Evolutionary conservation across 257 asterid genomes (phyloP), one percentile per base, ranked within the genome.

Genomic region (Eustoma russellianum): DNA sequence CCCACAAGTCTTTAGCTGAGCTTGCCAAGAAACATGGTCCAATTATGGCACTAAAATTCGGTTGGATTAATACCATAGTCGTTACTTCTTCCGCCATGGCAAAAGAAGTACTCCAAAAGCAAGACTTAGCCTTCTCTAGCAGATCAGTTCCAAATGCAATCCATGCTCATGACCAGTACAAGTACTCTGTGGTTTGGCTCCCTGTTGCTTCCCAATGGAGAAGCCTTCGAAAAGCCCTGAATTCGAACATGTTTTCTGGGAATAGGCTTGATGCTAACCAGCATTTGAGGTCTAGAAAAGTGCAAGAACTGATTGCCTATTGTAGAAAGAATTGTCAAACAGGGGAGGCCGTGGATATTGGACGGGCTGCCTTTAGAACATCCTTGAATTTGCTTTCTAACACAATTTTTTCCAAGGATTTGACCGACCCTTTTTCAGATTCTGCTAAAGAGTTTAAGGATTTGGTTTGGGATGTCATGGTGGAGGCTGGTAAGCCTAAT

Each of bases 21-120:
- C 76, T 83, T 2, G 78, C 95, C 68, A 71, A 74, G 14, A 72
- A 55, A 2, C 59, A 83, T 40, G 97, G 97, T 43, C 93, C 95
- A 0, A 66, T 88, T 3, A 82, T 85, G 82, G 62, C 74, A 46
- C 78, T 85, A 43, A 76, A 80, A 40, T 70, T 90, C 0, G 91
- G 96, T 19, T 63, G 56, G 19, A 44, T 79, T 2, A 82, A 69
- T 69, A 76, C 90, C 8, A 55, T 90, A 2, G 88, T 79, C 12
- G 33, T 83, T 4, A 62, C 96, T 48, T 90, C 96, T 5, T 57
- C 96, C 13, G 59, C 59, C 28, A 60, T 73, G 62, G 96, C 94
- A 0, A 79, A 69, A 34, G 81, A 85, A 54, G 80, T 81, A 12
- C 60, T 89, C 40, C 90, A 79, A 15, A 78, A 78, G 48, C 91